Evolutionary conservation across 306 rosid genomes (phyloP).

Genomic region (Hippophae tibetana): DNA sequence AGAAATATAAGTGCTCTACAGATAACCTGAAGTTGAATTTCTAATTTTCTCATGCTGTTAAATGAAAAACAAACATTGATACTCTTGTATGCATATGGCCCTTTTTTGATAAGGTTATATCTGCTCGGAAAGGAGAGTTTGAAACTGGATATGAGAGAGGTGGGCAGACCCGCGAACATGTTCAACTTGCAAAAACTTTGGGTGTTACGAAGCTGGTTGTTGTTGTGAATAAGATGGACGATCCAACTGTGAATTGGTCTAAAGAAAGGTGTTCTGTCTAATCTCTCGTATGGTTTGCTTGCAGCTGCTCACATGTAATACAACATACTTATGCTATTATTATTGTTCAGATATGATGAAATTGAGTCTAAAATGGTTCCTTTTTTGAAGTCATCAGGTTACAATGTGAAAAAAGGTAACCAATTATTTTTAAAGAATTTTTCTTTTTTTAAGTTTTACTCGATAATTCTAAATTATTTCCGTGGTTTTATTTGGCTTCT

Average conservation of each 20-base stretch:
- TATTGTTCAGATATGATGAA: slow-evolving; percentile 69
- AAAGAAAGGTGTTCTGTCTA: slow-evolving; percentile 64
- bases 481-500: too few relatives aligned
- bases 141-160: slow-evolving; percentile 99
- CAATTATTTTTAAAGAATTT: too few relatives aligned
- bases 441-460: too few relatives aligned
- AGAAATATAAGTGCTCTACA: not conserved
- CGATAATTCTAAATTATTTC: too few relatives aligned
- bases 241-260: slow-evolving; percentile 87
- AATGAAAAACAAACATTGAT: not conserved
- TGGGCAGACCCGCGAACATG: slow-evolving; percentile 99
- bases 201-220: slow-evolving; percentile 87
- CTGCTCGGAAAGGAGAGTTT: slow-evolving; percentile 98
- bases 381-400: slow-evolving; percentile 74
- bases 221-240: slow-evolving; percentile 96
- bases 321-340: not conserved
- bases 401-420: slow-evolving; percentile 91
- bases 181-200: slow-evolving; percentile 89
- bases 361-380: slow-evolving; percentile 87
- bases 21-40: not conserved
- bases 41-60: not conserved
- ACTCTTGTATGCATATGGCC: slow-evolving; percentile 2
- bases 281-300: slow-evolving; percentile 2
- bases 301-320: not conserved
- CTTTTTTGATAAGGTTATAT: slow-evolving; percentile 53